These are phyloP conservation scores for Diaporthe sp. DNA, from an alignment of 2,329 filamentous ascomycete genomes.

Conservation along the genomic window DNA sequence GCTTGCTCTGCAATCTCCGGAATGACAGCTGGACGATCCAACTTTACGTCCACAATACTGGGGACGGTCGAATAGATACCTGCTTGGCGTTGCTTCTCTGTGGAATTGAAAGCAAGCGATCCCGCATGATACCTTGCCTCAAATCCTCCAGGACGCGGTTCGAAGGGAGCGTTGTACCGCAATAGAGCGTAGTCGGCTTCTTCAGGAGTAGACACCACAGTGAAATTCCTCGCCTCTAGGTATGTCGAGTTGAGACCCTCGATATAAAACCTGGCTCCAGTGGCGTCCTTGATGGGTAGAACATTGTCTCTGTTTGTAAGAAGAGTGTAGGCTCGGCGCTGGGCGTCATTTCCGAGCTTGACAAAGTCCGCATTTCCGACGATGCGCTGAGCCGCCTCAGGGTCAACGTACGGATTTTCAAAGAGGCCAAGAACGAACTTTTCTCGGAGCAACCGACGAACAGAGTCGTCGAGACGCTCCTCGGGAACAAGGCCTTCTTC, in stretches of 20 bases:
- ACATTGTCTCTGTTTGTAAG: slow-evolving; percentile 36
- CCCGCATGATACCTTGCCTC: neutral
- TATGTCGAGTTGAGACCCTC: slow-evolving; percentile 1
- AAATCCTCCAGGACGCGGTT: slow-evolving; percentile 2
- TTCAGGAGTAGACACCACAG: neutral
- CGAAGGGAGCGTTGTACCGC: slow-evolving; percentile 5
- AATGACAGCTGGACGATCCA: slow-evolving; percentile 54
- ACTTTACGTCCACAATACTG: slow-evolving; percentile 54
- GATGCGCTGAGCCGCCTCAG: slow-evolving; percentile 49
- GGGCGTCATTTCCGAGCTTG: slow-evolving; percentile 49
- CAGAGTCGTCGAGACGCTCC: slow-evolving; percentile 55
- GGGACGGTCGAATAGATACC: slow-evolving; percentile 49
- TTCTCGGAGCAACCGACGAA: slow-evolving; percentile 57
- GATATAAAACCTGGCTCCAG: slow-evolving; percentile 40
- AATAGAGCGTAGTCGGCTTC: slow-evolving; percentile 13
- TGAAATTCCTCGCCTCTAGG: slow-evolving; percentile 5
- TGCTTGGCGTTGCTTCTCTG: neutral
- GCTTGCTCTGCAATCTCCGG: slow-evolving; percentile 52
- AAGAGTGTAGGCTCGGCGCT: slow-evolving; percentile 41
- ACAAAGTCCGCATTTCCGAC: slow-evolving; percentile 58
- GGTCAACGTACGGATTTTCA: slow-evolving; percentile 61
- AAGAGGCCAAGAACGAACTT: slow-evolving; percentile 64
- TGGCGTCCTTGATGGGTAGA: slow-evolving; percentile 41
- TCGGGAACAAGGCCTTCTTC: slow-evolving; percentile 52
- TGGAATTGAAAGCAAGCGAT: neutral